Base-by-base conservation (phyloP, 768 basidiomycete genomes). In the Baorangia bicolor region DNA sequence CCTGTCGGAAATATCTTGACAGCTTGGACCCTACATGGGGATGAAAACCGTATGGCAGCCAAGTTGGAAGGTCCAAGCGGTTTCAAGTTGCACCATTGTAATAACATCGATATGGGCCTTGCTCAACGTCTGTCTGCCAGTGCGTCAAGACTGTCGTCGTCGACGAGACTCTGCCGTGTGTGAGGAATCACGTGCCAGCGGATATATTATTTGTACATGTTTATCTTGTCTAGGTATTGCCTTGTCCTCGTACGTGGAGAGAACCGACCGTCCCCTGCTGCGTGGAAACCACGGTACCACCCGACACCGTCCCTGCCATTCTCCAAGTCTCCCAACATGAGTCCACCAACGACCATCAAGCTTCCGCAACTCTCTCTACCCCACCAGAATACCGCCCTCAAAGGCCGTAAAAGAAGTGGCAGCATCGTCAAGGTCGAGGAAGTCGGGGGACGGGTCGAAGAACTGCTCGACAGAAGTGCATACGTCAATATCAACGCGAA, bases 371-470 rank as follows among this genome's bases (percentile, higher is more conserved):
- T 84, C 55, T 65, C 56, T 57, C 68, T 62, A 51, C 69, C 50
- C 38, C 71, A 57, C 67, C 57, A 69, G 28, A 60, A 67, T 21
- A 51, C 68, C 8, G 53, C 75, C 23, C 53, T 77, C 38, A 75
- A 77, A 55, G 73, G 79, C 34, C 77, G 87, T 14, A 75, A 72
- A n/a, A 78, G 90, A 44, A 87, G 87, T 49, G 79, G 78, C 53
- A 91, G 89, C 66, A 78, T 93, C 61, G 85, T 94, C 74, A 92
- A 91, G 72, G 89, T 94, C 50, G 92, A 94, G 71, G 80, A 90
- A 65, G 82, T 94, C 57, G 87, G 85, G 40, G 85, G 84, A 66
- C 77, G 85, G 49, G 75, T 83, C 46, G 90, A 94, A 64, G 88
- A 92, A 64, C 75, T 83, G 6, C 78, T 90, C 27, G 92, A 94